Evolutionary conservation across 495 filamentous ascomycete species (phyloP), one percentile per base, ranked within the genome.

Genomic region (Neurospora sp.): DNA sequence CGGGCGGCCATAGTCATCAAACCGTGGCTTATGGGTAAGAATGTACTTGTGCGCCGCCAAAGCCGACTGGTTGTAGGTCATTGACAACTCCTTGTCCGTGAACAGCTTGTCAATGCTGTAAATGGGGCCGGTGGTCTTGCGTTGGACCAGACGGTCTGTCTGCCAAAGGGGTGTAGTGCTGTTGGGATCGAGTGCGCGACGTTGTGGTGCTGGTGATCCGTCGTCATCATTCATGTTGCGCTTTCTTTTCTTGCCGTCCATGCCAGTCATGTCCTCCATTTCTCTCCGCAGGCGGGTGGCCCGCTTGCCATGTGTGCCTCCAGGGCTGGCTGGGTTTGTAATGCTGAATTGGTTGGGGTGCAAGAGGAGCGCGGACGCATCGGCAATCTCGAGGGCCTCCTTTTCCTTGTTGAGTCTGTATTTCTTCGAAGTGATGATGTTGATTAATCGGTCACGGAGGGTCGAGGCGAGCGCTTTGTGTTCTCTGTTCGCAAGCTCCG

Each of bases 311-410:
- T 94, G 92, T 31, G 91, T 84, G 41, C 92, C 92, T 68, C 94
- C 92, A 12, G 94, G 93, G 79, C 92, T 94, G 17, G 91, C 83
- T 37, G 90, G 90, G 79, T 93, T 92, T 75, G 89, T 90, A 73
- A 97, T 89, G 80, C 90, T 92, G 81, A 94, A 98, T 78, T 99
- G 96, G 74, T 91, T 95, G 16, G 96, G 94, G 76, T 98, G 93
- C 8, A 97, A 87, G 40, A 97, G 89, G 6, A 96, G 87, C 14
- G 96, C 93, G 75, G 92, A 96, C 72, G 89, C 91, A 76, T 98
- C 96, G 16, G 90, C 88, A 42, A 98, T 92, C 74, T 98, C 96
- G 42, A 96, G 75, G 82, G 83, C 82, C 74, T 98, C 96, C 78
- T 97, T 98, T 75, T 99, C 96, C 73, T 91, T 90, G 76, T 90